Evolutionary conservation across 768 basidiomycete genomes (phyloP), one percentile per base, ranked within the genome.

Genomic region (Cystofilobasidium capitatum): DNA sequence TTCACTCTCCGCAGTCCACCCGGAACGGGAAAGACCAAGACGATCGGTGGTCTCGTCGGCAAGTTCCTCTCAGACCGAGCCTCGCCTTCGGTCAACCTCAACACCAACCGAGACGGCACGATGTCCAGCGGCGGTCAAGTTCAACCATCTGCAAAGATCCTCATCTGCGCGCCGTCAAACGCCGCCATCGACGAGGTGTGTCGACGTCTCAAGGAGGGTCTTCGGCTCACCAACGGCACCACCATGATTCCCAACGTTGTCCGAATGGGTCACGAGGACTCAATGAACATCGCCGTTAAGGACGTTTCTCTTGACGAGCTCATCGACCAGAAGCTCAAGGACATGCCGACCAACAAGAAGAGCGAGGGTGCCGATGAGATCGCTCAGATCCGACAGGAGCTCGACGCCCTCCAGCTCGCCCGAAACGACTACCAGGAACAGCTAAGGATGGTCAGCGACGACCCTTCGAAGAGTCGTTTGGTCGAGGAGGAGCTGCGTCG

Each of bases 171-270:
- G 0, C 96, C 96, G 1, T 93, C 90, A 78, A 99, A 99, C 77
- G 96, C 96, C 22, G 96, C 96, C 31, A 93, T 99, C 45, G 93
- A 99, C 74, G 96, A 99, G 79, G 86, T 99, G 22, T 89, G 90
- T 9, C 82, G 84, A 72, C 87, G 96, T 45, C 79, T 99, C 58
- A 89, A 88, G 74, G 85, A 88, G 61, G 85, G 88, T n/a, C 83
- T 85, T 55, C 81, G 84, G 64, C 81, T 82, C 33, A 76, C 83
- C 29, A 79, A 82, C 39, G 85, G 83, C 54, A 78, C 78, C 58
- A 78, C 81, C 13, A 77, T 82, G n/a, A 74, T 81, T 14, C 83
- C 87, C 37, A 92, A 86, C 65, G 86, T 98, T 14, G 92, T 98
- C 31, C 87, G 96, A n/a, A 83, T 94, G 62, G 96, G 96, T 31